Base-by-base conservation (phyloP, 2,329 filamentous ascomycete species). In the Ophiocordyceps camponoti-saundersi region DNA sequence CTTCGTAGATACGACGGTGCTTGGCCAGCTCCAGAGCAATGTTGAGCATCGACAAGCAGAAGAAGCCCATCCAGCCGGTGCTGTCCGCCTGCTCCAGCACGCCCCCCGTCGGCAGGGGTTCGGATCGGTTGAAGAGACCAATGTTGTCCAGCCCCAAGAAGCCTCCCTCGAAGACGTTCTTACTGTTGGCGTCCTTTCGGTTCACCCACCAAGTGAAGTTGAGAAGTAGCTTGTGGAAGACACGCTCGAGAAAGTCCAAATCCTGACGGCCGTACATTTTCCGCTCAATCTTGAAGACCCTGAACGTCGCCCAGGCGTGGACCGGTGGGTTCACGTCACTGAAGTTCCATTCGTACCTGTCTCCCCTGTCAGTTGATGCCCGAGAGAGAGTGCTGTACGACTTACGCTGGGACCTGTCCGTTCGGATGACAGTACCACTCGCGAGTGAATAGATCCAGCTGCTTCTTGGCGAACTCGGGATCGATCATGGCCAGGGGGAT, bases 161-260 rank as follows among this genome's bases (percentile, higher is more conserved):
- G 42, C 90, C 90, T 54, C 90, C 92, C 60, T 96, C 92, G 55
- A 96, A 96, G 26, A 96, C 84, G 58, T 96, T 95, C 69, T 96
- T 96, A 57, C 88, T 90, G 11, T 95, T 86, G 12, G 76, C 75
- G 57, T 96, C 90, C 65, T 96, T 96, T 49, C 90, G 83, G 62
- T 96, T 96, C 20, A 95, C 90, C 90, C 90, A 96, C 92, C 92
- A 96, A 4, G 92, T 96, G 63, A 96, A 96, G 67, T 96, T 96
- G 52, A 96, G 72, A 22, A 96, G 70, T 50, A 96, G 66, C 64
- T 96, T 96, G 60, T 96, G 92, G 70, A 96, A 96, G 5, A 95
- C 88, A 20, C 90, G 79, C 69, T 96, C 90, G 11, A 96, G 73
- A 65, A 95, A 96, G 64, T 96, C 92, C 30, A 95, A 71, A 60